phyloP scores from a whole-genome alignment of 768 basidiomycete genomes.

The Rubroboletus satanas region DNA sequence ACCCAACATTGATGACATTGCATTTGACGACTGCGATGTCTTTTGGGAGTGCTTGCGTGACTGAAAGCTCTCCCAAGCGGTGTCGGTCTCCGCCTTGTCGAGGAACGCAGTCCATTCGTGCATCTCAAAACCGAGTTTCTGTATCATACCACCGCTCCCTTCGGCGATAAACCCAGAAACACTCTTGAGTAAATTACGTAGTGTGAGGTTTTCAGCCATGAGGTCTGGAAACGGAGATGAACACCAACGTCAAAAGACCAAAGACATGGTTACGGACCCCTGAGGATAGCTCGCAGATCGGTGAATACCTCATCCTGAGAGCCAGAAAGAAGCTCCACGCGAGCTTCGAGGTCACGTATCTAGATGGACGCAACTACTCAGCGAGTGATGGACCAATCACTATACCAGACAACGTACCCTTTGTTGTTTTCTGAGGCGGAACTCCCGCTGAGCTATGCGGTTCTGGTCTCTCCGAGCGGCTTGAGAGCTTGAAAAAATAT shows the following conservation, averaged over 20 bases:
- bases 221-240: constrained; percentile 49
- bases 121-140: constrained; percentile 75
- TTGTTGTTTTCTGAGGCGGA: constrained; percentile 88
- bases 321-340: constrained; percentile 91
- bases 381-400: background rate
- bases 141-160: constrained; percentile 72
- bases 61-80: constrained; percentile 88
- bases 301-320: constrained; percentile 85
- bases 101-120: constrained; percentile 77
- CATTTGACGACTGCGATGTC: constrained; percentile 27
- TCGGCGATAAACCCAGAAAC: constrained; percentile 84
- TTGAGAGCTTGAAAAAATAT: constrained; percentile 58
- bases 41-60: constrained; percentile 48
- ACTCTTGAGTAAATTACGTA: constrained; percentile 73
- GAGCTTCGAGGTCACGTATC: constrained; percentile 94
- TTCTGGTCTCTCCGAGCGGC: constrained; percentile 87
- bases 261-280: constrained; percentile 42
- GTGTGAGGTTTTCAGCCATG: constrained; percentile 84
- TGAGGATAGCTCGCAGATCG: constrained; percentile 79
- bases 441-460: constrained; percentile 90
- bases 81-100: constrained; percentile 87
- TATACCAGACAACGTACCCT: constrained; percentile 41
- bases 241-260: background rate
- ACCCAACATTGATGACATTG: constrained; percentile 33
- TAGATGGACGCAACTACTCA: constrained; percentile 30